These are phyloP conservation scores for Rubia yunnanensis DNA, from an alignment of 257 asterid species.

Conservation along the genomic window DNA sequence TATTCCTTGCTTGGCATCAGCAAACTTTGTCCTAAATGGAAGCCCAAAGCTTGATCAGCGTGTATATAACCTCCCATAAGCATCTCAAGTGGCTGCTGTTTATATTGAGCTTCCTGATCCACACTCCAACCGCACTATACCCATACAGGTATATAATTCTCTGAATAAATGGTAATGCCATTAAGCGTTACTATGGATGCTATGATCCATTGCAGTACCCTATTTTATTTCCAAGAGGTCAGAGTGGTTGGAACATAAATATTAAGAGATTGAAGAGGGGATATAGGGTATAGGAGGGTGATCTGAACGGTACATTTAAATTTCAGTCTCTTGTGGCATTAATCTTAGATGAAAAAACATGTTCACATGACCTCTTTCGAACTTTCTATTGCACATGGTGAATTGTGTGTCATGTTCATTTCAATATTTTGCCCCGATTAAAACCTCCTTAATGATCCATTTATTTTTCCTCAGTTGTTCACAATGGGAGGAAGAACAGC, in stretches of 20 bases:
- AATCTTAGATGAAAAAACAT: too few species aligned
- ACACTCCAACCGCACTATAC: neutral
- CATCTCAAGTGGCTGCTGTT: neutral
- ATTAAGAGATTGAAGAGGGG: neutral
- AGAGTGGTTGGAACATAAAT: neutral
- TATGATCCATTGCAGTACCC: neutral
- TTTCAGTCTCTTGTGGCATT: too few species aligned
- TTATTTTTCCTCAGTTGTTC: neutral
- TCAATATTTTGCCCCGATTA: too few species aligned
- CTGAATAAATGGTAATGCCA: neutral
- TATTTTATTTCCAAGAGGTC: neutral
- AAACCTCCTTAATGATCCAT: too few species aligned
- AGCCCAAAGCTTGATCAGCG: neutral
- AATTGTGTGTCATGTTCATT: too few species aligned
- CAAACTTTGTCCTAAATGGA: neutral
- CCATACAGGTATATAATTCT: neutral
- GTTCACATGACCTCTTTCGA: too few species aligned
- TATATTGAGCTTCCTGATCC: neutral
- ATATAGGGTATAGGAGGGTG: neutral
- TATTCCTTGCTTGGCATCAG: neutral
- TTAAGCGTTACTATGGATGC: neutral
- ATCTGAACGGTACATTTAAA: neutral
- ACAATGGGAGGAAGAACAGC: neutral
- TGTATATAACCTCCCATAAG: neutral
- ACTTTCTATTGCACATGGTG: too few species aligned